Conservation (phyloP, 345 rosid species). For the Brassica cretica region DNA sequence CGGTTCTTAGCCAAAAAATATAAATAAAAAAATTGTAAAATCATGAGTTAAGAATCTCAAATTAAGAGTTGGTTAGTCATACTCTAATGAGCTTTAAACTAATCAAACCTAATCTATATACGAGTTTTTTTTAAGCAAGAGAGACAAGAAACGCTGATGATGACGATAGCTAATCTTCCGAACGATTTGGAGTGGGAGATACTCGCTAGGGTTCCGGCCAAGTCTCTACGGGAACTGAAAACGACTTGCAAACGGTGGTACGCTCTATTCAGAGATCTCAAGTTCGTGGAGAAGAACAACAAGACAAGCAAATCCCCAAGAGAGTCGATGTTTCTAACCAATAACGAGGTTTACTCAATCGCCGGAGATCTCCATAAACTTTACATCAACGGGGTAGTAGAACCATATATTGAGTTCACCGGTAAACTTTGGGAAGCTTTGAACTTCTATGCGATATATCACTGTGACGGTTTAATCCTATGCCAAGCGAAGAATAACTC, state of each 20-base stretch:
- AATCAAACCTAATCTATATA: too few relatives aligned
- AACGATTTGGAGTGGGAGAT: background rate
- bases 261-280: background rate
- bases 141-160: too few relatives aligned
- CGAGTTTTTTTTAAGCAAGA: too few relatives aligned
- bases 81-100: too few relatives aligned
- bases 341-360: background rate
- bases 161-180: background rate
- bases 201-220: slow-evolving; percentile 20
- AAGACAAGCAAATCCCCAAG: too few relatives aligned
- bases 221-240: background rate
- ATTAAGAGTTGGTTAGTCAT: too few relatives aligned
- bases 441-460: background rate
- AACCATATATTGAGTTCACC: too few relatives aligned
- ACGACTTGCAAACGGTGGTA: slow-evolving; percentile 6
- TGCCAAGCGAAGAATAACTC: background rate
- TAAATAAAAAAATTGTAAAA: too few relatives aligned
- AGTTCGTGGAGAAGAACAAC: background rate
- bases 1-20: too few relatives aligned
- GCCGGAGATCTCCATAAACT: background rate
- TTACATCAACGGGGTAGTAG: too few relatives aligned
- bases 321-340: background rate
- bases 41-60: too few relatives aligned
- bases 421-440: background rate
- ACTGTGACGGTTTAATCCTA: slow-evolving; percentile 3